A percentile compares a stretch with the other conserved stretches of the same genome.
phyloP scores from a whole-genome alignment of 768 basidiomycete species.

The Leccinum arenicola region DNA sequence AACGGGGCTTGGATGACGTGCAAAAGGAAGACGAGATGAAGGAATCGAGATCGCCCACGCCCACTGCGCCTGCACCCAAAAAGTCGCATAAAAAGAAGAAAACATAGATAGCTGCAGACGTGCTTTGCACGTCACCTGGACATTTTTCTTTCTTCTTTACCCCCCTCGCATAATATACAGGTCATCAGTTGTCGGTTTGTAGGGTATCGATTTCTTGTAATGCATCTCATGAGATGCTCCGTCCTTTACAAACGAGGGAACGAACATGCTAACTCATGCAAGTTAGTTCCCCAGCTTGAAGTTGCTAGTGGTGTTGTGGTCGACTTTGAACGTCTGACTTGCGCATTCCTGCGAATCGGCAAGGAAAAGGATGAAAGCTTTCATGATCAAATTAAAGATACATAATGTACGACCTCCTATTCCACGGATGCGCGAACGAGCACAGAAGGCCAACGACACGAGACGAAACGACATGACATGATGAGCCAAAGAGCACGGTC shows the following conservation, averaged over 20 bases:
- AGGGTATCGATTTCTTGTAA: background rate
- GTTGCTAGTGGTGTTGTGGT: background rate
- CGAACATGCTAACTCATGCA: background rate
- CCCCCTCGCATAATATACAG: background rate
- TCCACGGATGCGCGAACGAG: background rate
- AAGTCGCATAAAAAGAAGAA: constrained; percentile 69
- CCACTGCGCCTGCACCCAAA: constrained; percentile 51
- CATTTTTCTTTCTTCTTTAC: background rate
- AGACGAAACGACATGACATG: background rate
- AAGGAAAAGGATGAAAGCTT: no score
- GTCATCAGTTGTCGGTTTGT: background rate
- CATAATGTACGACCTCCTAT: background rate
- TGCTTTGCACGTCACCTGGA: background rate
- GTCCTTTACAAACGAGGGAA: background rate
- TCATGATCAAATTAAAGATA: no score
- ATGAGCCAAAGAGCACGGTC: no score
- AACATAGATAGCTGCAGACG: constrained; percentile 33
- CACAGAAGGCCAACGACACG: background rate
- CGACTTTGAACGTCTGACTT: background rate
- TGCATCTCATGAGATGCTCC: background rate
- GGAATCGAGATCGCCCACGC: constrained; percentile 63
- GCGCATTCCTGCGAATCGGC: no score
- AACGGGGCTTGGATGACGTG: constrained; percentile 71
- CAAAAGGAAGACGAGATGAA: constrained; percentile 44
- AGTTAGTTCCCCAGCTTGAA: background rate